Evolutionary conservation across 2,329 filamentous ascomycete genomes (phyloP).

Genomic region (Polytolypa hystricis): DNA sequence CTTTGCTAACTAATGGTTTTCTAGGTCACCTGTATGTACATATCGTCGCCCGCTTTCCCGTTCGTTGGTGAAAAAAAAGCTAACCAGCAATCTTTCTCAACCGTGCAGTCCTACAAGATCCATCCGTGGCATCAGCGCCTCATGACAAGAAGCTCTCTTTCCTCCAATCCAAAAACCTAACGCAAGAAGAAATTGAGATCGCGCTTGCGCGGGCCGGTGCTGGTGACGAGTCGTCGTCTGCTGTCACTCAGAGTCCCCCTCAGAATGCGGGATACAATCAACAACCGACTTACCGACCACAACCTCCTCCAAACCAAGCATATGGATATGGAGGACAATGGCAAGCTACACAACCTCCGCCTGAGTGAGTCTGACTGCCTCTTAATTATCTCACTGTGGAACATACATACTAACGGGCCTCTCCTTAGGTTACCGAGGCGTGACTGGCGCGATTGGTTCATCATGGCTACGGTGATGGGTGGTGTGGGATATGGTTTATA

Average conservation of each 20-base stretch:
- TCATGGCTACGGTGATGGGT: constrained; percentile 92
- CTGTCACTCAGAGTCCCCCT: constrained; percentile 35
- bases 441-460: constrained; percentile 99
- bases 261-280: constrained; percentile 37
- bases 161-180: constrained; percentile 91
- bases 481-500: constrained; percentile 85
- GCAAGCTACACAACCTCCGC: constrained; percentile 42
- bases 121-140: constrained; percentile 78
- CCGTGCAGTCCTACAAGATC: constrained; percentile 80
- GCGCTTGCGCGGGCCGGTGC: constrained; percentile 67
- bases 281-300: constrained; percentile 27
- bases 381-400: background rate
- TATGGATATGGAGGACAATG: constrained; percentile 43
- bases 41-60: background rate
- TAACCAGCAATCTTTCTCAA: background rate
- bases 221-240: constrained; percentile 36
- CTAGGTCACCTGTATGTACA: constrained; percentile 42
- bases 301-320: constrained; percentile 31
- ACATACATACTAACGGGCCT: background rate
- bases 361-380: constrained; percentile 34
- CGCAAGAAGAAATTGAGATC: constrained; percentile 83
- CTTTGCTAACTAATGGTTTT: constrained; percentile 16
- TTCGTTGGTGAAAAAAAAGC: background rate
- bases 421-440: constrained; percentile 52
- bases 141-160: constrained; percentile 88